phyloP scores from a whole-genome alignment of 2,329 filamentous ascomycete genomes.

The Pestalotiopsis sp. region DNA sequence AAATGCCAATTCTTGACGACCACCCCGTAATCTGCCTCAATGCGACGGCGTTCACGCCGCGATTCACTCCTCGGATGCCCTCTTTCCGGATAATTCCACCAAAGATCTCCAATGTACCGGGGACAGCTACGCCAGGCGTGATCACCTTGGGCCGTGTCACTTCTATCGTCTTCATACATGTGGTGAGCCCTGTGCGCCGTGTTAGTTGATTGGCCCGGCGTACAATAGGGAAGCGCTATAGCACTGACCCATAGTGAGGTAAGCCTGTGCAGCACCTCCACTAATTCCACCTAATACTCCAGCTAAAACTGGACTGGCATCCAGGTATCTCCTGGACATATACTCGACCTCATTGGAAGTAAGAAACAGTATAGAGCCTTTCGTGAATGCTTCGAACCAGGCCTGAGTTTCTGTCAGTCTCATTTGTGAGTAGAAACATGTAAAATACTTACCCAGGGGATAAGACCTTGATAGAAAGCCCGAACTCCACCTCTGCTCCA shows the following conservation, averaged over 20 bases:
- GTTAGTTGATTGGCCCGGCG: not conserved
- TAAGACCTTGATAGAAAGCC: not conserved
- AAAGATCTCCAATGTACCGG: constrained; percentile 65
- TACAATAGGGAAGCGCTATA: not conserved
- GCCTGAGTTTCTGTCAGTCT: constrained; percentile 49
- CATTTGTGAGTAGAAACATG: not conserved
- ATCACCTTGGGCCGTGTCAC: constrained; percentile 98
- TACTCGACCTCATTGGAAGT: constrained; percentile 98
- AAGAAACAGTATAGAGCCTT: constrained; percentile 98
- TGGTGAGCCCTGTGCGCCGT: constrained; percentile 37
- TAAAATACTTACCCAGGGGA: not conserved
- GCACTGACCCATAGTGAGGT: constrained; percentile 99
- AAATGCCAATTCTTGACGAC: not conserved
- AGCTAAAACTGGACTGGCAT: constrained; percentile 73
- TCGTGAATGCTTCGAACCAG: constrained; percentile 99
- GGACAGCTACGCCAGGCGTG: constrained; percentile 64
- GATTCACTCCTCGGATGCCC: not conserved
- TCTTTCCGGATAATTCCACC: constrained; percentile 26
- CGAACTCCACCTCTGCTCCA: not conserved
- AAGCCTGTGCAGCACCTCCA: constrained; percentile 95
- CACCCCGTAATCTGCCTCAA: not conserved
- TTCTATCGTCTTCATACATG: constrained; percentile 99
- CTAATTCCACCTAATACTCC: constrained; percentile 91
- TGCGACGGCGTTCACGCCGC: not conserved
- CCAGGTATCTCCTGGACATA: constrained; percentile 82